Base-by-base conservation (phyloP, 352 stramenopile genomes). In the Globisporangium megalacanthum region DNA sequence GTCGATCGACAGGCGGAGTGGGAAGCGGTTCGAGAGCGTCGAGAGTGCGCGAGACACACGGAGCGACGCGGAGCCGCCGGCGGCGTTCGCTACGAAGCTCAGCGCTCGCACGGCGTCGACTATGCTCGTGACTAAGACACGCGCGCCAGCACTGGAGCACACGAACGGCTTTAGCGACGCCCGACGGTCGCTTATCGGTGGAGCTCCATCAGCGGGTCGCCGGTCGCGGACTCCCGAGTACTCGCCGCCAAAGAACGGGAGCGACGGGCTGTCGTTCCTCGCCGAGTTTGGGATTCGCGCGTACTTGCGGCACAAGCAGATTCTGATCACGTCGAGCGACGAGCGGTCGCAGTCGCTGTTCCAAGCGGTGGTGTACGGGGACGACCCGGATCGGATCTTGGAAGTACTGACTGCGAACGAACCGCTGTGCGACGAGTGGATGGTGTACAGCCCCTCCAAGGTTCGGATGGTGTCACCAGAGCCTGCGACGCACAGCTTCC, bases 251-350 rank as follows among this genome's bases (percentile, higher is more conserved):
- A 49, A 60, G 37, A 47, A 42, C 22, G 44, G 19, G n/a, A 41
- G 25, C 19, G 49, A 62, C 49, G 62, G 65, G 19, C 62, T 68
- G 25, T 70, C 60, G 15, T 68, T 71, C 35, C 50, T 83, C 20
- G 45, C 71, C 31, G 45, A 73, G 31, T 72, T 73, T 53, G 73
- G 73, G 3, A 60, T 77, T 31, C 51, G 58, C n/a, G 67, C 70
- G n/a, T 83, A 80, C 42, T 78, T 58, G 29, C 52, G 69, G 14
- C 66, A 66, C 48, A 83, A 81, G 20, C 62, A 75, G 59, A 57
- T 59, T 4, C 49, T 68, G 6, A 57, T 69, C 33, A 46, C 49
- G 17, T 60, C 70, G 19, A 60, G 41, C 17, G 74, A 81, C 31
- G 61, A 61, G 19, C 25, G 77, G 10, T 72, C 74, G 11, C 61